These are phyloP conservation scores for Corniculantispora saksenae DNA, from an alignment of 2,329 filamentous ascomycete species.

Conservation along the genomic window DNA sequence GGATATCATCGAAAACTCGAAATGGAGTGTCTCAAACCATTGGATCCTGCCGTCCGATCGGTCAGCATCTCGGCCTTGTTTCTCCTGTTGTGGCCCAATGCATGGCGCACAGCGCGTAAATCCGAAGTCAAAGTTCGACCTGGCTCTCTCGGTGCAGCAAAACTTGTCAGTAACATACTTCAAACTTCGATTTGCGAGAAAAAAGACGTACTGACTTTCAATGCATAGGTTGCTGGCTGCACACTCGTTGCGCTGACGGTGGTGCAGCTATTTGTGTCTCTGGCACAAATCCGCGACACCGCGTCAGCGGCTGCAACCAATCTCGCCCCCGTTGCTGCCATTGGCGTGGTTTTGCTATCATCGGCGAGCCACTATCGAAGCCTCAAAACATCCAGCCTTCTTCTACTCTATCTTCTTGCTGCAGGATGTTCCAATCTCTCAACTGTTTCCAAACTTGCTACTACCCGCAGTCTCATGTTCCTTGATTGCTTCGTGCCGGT, in stretches of 20 bases:
- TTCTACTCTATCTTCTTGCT: constrained; percentile 5
- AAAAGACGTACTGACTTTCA: background rate
- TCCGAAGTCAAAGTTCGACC: background rate
- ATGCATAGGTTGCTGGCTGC: background rate
- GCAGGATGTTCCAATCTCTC: constrained; percentile 3
- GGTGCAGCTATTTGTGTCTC: background rate
- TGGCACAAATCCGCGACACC: background rate
- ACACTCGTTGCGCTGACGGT: background rate
- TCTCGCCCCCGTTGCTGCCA: background rate
- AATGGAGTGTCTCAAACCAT: background rate
- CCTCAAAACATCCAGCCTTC: background rate
- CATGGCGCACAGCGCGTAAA: background rate
- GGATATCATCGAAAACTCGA: too few species aligned
- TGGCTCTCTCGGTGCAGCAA: background rate
- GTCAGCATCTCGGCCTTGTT: background rate
- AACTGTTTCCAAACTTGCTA: background rate
- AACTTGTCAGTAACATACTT: background rate
- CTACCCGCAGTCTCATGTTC: background rate
- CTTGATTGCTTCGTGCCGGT: background rate
- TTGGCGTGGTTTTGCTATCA: background rate
- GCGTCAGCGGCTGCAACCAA: background rate
- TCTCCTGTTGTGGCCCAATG: background rate
- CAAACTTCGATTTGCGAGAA: too few species aligned
- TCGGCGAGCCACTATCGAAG: background rate
- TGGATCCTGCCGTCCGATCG: background rate